A percentile compares a stretch with the other conserved stretches of the same genome.
Evolutionary conservation across 1,284 basidiomycete species (phyloP).

Genomic region (Marasmius fiardii): DNA sequence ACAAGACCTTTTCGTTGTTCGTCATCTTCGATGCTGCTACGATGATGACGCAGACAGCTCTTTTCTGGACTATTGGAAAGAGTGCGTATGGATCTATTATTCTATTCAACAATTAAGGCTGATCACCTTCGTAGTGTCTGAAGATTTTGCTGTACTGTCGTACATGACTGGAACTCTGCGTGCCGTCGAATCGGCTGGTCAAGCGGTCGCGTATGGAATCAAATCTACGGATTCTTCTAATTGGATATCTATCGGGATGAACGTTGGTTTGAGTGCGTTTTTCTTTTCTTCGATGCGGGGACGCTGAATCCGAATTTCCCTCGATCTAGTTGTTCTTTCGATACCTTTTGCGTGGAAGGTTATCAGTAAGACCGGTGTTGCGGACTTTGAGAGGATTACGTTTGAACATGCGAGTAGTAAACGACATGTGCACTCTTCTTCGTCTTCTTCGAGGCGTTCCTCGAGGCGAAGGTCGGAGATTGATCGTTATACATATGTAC

Average conservation of each 20-base stretch:
- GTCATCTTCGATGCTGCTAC: slow-evolving; percentile 29
- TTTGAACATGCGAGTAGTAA: slow-evolving; percentile 4
- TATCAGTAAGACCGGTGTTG: slow-evolving; percentile 27
- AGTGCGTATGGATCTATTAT: slow-evolving; percentile 18
- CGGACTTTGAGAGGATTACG: slow-evolving; percentile 21
- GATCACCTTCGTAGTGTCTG: slow-evolving; percentile 22
- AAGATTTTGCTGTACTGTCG: slow-evolving; percentile 29
- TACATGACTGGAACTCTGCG: slow-evolving; percentile 32
- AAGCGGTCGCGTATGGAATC: slow-evolving; percentile 31
- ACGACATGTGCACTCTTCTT: background rate
- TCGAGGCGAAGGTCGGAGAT: no score
- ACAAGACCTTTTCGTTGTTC: slow-evolving; percentile 26
- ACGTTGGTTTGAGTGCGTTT: slow-evolving; percentile 28
- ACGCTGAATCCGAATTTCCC: background rate
- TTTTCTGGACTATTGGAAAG: slow-evolving; percentile 30
- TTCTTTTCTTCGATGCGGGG: background rate
- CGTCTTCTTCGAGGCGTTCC: background rate
- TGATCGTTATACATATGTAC: no score
- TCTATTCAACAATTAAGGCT: background rate
- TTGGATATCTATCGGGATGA: slow-evolving; percentile 31
- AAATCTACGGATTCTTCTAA: slow-evolving; percentile 29
- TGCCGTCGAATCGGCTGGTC: slow-evolving; percentile 30
- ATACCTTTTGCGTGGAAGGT: slow-evolving; percentile 28
- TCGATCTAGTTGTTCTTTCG: slow-evolving; percentile 23
- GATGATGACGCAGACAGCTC: slow-evolving; percentile 28